Evolutionary conservation across 345 rosid species (phyloP), one percentile per base, ranked within the genome.

Genomic region (Aquilaria yunnanensis): DNA sequence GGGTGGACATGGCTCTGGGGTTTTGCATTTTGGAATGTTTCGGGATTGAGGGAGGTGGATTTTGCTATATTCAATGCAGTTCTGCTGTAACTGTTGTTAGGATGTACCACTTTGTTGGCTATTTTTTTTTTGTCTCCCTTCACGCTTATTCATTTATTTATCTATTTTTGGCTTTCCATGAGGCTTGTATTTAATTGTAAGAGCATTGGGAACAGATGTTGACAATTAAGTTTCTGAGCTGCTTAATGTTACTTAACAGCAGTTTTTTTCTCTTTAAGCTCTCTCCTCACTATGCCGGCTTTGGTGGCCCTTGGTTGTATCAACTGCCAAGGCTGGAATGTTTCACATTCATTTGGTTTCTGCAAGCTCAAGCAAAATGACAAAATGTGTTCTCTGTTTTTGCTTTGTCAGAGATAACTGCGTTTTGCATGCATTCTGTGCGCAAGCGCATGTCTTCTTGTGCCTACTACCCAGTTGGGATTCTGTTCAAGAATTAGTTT

Each of bases 31-130:
- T 57, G n/a, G 33, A 57, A 32, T 11, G 60, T 57, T 32, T 57
- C 41, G 46, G 45, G 60, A 32, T 57, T 30, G n/a, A 14, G 59
- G 49, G 55, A 34, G 32, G 1, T 61, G 48, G 47, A 54, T 50
- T 74, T 60, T 63, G 33, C 53, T 47, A 69, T 56, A 73, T 71
- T 77, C 61, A 77, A 72, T 74, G 61, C 60, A 45, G 55, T 62
- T 54, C 46, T 29, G 47, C 13, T 68, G 53, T 57, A 63, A 29
- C 50, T 54, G 30, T 57, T 45, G 32, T 32, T 8, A 54, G 59
- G 41, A 10, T 55, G 32, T 55, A 33, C 58, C 55, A 47, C 47
- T 37, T 70, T 63, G 33, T 4, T 11, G 32, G 8, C 47, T 32
- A 51, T 14, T 62, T 62, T 59, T 41, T 58, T 55, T 23, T 23